Evolutionary conservation across 1,284 basidiomycete genomes (phyloP).

Genomic region (Tilletia horrida): DNA sequence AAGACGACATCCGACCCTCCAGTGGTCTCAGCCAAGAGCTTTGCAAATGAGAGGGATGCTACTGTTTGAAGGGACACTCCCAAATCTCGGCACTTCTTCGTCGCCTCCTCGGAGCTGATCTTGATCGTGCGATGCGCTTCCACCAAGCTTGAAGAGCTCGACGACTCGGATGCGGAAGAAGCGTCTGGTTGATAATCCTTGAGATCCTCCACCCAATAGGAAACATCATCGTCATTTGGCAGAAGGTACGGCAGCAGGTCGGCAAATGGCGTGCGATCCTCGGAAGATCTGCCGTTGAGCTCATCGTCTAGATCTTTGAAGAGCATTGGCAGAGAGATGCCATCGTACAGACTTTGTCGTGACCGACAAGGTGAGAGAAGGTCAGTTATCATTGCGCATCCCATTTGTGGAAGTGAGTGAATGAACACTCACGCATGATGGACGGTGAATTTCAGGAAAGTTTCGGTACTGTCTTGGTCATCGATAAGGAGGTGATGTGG

Average conservation of each 20-base stretch:
- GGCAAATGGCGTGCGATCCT: slow-evolving; percentile 22
- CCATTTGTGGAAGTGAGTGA: not conserved
- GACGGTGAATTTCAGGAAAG: not conserved
- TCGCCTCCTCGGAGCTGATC: slow-evolving; percentile 23
- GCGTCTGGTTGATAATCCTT: slow-evolving; percentile 18
- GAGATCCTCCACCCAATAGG: slow-evolving; percentile 33
- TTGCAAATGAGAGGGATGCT: slow-evolving; percentile 43
- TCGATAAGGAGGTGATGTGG: not conserved
- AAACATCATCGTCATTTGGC: slow-evolving; percentile 29
- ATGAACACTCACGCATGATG: slow-evolving; percentile 18
- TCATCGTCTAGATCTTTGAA: slow-evolving; percentile 31
- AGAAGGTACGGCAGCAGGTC: slow-evolving; percentile 36
- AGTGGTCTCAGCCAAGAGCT: slow-evolving; percentile 35
- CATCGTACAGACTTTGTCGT: slow-evolving; percentile 33
- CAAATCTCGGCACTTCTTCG: slow-evolving; percentile 24
- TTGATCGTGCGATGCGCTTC: slow-evolving; percentile 21
- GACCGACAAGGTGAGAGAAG: too few relatives aligned
- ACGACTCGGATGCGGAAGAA: not conserved
- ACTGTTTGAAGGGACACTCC: slow-evolving; percentile 41
- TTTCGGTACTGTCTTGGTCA: not conserved
- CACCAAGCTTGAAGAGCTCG: not conserved
- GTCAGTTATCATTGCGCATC: too few relatives aligned
- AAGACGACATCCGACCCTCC: slow-evolving; percentile 40
- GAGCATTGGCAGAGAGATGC: slow-evolving; percentile 36
- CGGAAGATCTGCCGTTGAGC: not conserved